Evolutionary conservation across 2,329 filamentous ascomycete genomes (phyloP), one percentile per base, ranked within the genome.

Genomic region (Neopestalotiopsis sp.): DNA sequence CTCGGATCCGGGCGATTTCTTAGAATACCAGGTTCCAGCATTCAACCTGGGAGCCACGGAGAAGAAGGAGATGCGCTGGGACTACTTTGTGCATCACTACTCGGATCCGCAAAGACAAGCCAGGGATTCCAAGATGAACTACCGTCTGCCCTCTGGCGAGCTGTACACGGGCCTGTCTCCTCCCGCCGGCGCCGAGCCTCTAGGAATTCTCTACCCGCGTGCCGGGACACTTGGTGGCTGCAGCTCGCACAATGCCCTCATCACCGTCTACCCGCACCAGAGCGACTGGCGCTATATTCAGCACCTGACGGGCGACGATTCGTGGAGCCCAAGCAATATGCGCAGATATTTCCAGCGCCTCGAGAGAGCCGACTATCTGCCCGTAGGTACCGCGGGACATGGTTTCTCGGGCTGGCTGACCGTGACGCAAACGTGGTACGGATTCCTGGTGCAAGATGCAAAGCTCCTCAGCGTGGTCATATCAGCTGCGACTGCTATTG

Each of bases 51-150:
- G 63, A 17, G 68, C 73, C 2, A 73, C 73, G n/a, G 74, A 76
- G 63, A 73, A 74, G 58, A 68, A 70, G 38, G 45, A 70, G 12
- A 67, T 73, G 34, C 32, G 80, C 61, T 91, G 89, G 89, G 84
- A 89, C 78, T 90, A 87, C 77, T 91, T 85, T 70, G 88, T 91
- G 69, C 84, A 86, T 66, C 89, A 91, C 77, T 90, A 89, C 73
- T 78, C 81, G 9, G 83, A 90, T 70, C 76, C 84, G n/a, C 76
- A 70, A 3, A 83, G 84, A 13, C 84, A 87, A 71, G 79, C 82
- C 38, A 79, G 82, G 57, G 87, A 90, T 73, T 85, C 79, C 72
- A 89, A 91, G 78, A 78, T 80, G 72, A 80, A 78, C 0, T 85
- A 81, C 70, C 70, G 76, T 17, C 77, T 73, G 12, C 65, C 79